These are phyloP conservation scores for Keithomyces neogunnii DNA, from an alignment of 2,329 filamentous ascomycete genomes.

Conservation along the genomic window DNA sequence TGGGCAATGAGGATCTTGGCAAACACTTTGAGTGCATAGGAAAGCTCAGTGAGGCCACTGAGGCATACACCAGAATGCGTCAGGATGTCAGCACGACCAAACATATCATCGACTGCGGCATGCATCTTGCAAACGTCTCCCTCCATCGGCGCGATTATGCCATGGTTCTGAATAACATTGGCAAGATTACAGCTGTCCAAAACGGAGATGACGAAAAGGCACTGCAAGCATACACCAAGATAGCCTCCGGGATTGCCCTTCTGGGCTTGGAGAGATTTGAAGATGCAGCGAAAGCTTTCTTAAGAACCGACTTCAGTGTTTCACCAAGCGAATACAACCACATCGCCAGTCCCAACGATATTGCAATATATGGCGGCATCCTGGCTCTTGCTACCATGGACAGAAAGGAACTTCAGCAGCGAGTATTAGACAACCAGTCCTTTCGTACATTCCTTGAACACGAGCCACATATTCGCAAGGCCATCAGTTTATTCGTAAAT, in stretches of 20 bases:
- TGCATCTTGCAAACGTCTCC: constrained; percentile 67
- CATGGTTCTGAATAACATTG: constrained; percentile 49
- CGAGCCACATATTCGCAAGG: constrained; percentile 88
- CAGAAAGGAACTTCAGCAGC: constrained; percentile 61
- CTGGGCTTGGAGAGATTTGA: constrained; percentile 37
- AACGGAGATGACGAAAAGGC: constrained; percentile 35
- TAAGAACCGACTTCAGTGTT: constrained; percentile 48
- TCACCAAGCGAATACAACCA: constrained; percentile 53
- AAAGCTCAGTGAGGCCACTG: constrained; percentile 61
- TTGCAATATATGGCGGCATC: constrained; percentile 86
- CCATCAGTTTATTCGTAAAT: constrained; percentile 80
- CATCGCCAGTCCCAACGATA: constrained; percentile 73
- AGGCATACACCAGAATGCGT: constrained; percentile 79
- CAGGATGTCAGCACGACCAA: constrained; percentile 78
- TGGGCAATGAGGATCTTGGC: constrained; percentile 90
- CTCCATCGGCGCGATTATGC: constrained; percentile 74
- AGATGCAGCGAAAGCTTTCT: constrained; percentile 65
- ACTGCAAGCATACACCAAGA: constrained; percentile 40
- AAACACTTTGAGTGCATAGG: constrained; percentile 74
- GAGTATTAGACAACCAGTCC: constrained; percentile 68
- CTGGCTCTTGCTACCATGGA: constrained; percentile 87
- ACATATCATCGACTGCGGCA: constrained; percentile 75
- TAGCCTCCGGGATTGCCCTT: constrained; percentile 42
- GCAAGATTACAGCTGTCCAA: constrained; percentile 53
- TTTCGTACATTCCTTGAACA: constrained; percentile 88